Evolutionary conservation across 148 eudicot species (phyloP).

Genomic region (Nepenthes mirabilis): DNA sequence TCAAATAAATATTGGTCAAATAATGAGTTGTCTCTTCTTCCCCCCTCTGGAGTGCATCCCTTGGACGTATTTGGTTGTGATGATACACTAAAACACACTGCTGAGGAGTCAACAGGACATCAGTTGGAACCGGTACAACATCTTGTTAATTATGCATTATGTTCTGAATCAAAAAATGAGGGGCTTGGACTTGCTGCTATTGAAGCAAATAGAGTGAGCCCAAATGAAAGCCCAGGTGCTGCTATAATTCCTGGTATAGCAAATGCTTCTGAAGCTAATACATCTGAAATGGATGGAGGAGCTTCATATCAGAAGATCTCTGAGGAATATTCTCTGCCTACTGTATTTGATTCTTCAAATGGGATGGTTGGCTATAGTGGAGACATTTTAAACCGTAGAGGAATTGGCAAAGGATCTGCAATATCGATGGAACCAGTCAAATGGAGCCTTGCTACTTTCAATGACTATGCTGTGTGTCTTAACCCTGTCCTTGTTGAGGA

Average conservation of each 20-base stretch:
- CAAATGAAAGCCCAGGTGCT: constrained; percentile 17
- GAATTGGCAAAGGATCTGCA: constrained; percentile 10
- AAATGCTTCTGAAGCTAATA: background rate
- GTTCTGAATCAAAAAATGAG: constrained; percentile 17
- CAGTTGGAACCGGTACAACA: constrained; percentile 14
- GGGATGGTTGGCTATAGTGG: constrained; percentile 12
- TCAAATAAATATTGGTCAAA: constrained; percentile 22
- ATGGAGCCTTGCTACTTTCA: constrained; percentile 14
- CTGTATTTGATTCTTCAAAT: constrained; percentile 19
- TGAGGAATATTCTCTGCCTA: constrained; percentile 8
- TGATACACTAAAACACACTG: constrained; percentile 12
- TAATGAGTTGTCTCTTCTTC: constrained; percentile 25
- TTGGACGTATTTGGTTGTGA: constrained; percentile 10
- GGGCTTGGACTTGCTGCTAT: constrained; percentile 11
- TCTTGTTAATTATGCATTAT: constrained; percentile 8
- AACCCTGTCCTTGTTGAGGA: constrained; percentile 27
- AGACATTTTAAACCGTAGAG: constrained; percentile 17
- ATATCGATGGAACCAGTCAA: constrained; percentile 17
- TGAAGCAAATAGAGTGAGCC: constrained; percentile 15
- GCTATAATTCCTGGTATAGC: background rate
- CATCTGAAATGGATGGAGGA: constrained; percentile 6
- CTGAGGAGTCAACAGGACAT: constrained; percentile 14
- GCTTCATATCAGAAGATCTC: constrained; percentile 10
- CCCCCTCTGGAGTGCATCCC: constrained; percentile 18
- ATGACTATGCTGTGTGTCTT: constrained; percentile 19